Conservation (phyloP, 176 grass and related monocot genomes). For the Triticum monococcum region DNA sequence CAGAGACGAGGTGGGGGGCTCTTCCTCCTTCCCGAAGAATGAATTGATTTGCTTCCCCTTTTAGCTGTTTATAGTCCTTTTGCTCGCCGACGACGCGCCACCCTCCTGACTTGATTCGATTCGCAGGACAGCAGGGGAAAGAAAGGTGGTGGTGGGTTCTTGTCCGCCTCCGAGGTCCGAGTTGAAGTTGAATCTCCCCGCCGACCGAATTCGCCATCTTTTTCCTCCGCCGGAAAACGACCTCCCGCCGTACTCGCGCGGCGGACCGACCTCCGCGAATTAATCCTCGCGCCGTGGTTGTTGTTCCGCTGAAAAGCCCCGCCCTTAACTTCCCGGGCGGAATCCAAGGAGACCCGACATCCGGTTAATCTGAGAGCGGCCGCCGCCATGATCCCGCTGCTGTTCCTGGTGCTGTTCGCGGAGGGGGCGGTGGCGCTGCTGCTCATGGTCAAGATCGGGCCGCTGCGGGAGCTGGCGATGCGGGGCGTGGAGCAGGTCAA, state of each 20-base stretch:
- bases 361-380: not conserved
- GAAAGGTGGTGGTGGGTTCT: slow-evolving; percentile 2
- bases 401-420: slow-evolving; percentile 80
- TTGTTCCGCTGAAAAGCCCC: not conserved
- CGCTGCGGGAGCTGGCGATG: slow-evolving; percentile 83
- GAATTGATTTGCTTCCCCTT: not conserved
- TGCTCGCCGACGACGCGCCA: slow-evolving; percentile 9
- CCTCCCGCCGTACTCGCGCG: not conserved
- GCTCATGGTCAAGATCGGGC: slow-evolving; percentile 87
- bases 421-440: slow-evolving; percentile 82
- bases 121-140: slow-evolving; percentile 24
- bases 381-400: slow-evolving; percentile 57
- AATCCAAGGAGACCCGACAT: not conserved
- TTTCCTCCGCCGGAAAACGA: not conserved
- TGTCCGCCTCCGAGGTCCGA: not conserved
- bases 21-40: too few relatives aligned
- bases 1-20: slow-evolving; percentile 10
- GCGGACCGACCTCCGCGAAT: not conserved
- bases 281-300: not conserved
- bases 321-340: not conserved
- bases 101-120: not conserved
- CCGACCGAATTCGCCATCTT: not conserved
- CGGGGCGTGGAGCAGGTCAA: slow-evolving; percentile 74
- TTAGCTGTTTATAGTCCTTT: not conserved
- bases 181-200: not conserved